Percentiles rank a stretch among this genome's conserved stretches.
These are phyloP conservation scores for Phytophthora podocarpi DNA, from an alignment of 352 stramenopile species.

Conservation along the genomic window DNA sequence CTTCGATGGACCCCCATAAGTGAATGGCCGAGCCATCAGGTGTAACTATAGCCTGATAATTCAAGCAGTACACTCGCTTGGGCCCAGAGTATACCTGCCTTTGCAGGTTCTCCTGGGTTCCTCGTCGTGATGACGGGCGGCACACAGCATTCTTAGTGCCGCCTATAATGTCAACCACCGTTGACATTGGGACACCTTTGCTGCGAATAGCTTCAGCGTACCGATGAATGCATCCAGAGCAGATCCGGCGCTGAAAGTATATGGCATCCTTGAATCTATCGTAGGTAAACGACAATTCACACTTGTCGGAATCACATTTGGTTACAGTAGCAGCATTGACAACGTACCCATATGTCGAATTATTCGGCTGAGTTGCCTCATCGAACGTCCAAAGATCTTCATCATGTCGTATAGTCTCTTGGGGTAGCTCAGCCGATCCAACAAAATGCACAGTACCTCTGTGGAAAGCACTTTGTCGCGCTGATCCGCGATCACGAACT, in stretches of 20 bases:
- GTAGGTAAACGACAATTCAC: conserved; percentile 1
- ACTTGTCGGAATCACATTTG: background rate
- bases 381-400: conserved; percentile 7
- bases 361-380: conserved; percentile 2
- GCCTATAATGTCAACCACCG: conserved; percentile 7
- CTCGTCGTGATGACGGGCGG: background rate
- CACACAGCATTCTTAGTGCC: conserved; percentile 10
- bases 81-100: conserved; percentile 5
- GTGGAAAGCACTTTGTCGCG: conserved; percentile 7
- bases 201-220: background rate
- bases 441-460: conserved; percentile 11
- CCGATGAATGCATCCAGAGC: background rate
- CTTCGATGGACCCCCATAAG: conserved; percentile 13
- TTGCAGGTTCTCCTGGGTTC: background rate
- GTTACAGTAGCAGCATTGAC: background rate
- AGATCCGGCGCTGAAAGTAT: background rate
- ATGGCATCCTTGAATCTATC: background rate
- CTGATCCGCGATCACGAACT: background rate
- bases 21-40: conserved; percentile 1
- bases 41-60: conserved; percentile 6
- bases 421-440: conserved; percentile 14
- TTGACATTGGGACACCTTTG: conserved; percentile 4
- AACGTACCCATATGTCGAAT: conserved; percentile 12
- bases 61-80: conserved; percentile 1
- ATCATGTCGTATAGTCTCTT: conserved; percentile 18